phyloP scores from a whole-genome alignment of 202 grass and related monocot genomes.

The Alloteropsis angusta region DNA sequence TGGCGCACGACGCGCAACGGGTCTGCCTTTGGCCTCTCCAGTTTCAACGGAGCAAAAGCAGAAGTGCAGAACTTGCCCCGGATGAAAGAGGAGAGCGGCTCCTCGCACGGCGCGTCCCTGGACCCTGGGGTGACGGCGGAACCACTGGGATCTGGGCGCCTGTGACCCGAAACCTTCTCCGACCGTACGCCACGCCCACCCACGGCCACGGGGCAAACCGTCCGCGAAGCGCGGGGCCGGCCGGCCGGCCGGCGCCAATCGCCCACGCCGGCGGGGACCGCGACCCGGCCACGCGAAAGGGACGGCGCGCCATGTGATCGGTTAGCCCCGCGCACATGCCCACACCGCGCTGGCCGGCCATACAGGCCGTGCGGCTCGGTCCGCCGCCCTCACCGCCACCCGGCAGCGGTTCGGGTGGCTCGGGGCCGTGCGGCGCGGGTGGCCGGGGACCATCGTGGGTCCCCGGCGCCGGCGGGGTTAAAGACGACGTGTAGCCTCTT shows the following conservation, averaged over 20 bases:
- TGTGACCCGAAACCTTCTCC: not conserved
- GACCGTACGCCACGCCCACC: not conserved
- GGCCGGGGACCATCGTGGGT: not conserved
- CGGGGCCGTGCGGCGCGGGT: not conserved
- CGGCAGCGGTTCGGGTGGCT: not conserved
- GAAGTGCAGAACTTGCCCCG: not conserved
- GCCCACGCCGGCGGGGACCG: not conserved
- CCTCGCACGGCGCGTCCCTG: not conserved
- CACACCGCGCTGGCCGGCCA: not conserved
- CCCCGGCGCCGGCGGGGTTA: not conserved
- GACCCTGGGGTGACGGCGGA: not conserved
- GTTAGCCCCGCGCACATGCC: not conserved
- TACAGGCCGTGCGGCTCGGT: not conserved
- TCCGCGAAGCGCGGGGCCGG: not conserved
- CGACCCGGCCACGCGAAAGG: not conserved
- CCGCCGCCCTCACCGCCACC: not conserved
- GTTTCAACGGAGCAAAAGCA: not conserved
- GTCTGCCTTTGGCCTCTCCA: not conserved
- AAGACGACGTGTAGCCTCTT: not conserved
- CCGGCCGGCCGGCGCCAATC: not conserved
- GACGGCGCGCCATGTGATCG: not conserved
- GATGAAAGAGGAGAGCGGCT: too few species aligned
- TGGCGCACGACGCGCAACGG: too few species aligned
- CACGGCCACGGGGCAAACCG: too few species aligned
- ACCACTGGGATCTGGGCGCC: not conserved